phyloP scores from a whole-genome alignment of 495 filamentous ascomycete genomes.

The Neurospora sp. region DNA sequence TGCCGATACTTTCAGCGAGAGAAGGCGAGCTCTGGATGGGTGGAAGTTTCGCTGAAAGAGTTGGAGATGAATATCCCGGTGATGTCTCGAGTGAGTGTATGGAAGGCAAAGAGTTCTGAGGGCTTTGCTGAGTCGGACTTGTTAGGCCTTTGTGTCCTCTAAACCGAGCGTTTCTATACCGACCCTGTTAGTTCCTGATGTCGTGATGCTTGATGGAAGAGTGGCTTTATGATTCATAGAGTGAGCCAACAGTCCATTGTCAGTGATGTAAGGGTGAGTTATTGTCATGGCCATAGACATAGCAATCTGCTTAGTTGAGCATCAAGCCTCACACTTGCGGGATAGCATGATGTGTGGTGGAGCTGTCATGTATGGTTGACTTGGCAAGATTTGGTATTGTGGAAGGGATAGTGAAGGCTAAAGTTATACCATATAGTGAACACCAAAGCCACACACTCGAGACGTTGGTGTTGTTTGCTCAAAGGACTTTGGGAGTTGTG shows the following conservation, averaged over 20 bases:
- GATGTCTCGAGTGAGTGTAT: neutral
- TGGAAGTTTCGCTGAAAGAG: constrained; percentile 18
- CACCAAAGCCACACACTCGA: neutral
- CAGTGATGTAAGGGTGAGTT: neutral
- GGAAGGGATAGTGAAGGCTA: neutral
- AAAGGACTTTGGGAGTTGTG: neutral
- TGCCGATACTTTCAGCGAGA: constrained; percentile 25
- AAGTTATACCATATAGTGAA: neutral
- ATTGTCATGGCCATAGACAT: neutral
- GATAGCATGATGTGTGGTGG: neutral
- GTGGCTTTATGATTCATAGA: neutral
- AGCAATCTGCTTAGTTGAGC: neutral
- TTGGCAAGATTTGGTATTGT: neutral
- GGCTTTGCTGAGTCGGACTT: constrained; percentile 12
- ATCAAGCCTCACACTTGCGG: neutral
- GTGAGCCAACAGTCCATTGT: neutral
- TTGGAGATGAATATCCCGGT: constrained; percentile 6
- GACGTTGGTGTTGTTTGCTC: neutral
- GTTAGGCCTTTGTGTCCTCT: constrained; percentile 21
- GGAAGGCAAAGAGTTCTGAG: neutral
- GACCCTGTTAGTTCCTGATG: neutral
- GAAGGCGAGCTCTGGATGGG: constrained; percentile 23
- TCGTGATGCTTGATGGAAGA: neutral
- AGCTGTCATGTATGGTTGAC: neutral
- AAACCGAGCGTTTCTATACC: constrained; percentile 22